Evolutionary conservation across 2,329 filamentous ascomycete genomes (phyloP).

Genomic region (Aspergillus sp.): DNA sequence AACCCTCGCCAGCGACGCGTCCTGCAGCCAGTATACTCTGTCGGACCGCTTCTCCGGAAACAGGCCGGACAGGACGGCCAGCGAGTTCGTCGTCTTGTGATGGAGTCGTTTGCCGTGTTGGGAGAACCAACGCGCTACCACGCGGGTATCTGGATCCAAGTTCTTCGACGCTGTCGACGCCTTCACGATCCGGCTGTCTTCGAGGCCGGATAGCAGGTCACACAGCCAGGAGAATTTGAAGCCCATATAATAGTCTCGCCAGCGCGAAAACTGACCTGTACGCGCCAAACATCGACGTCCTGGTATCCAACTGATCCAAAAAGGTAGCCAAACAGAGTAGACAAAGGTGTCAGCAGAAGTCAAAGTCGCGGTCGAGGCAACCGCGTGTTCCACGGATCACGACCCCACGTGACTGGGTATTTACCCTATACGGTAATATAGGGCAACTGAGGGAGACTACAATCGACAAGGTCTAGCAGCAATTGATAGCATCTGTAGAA

Average conservation of each 20-base stretch:
- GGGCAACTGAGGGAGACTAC: background rate
- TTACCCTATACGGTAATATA: no score
- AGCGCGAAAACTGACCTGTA: background rate
- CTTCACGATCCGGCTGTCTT: conserved; percentile 38
- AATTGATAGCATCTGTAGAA: background rate
- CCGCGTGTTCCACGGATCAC: background rate
- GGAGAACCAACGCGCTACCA: conserved; percentile 59
- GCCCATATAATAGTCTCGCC: conserved; percentile 21
- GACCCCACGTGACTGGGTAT: background rate
- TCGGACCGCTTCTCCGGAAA: conserved; percentile 69
- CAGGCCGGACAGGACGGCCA: conserved; percentile 64
- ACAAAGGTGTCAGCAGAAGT: background rate
- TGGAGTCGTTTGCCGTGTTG: conserved; percentile 52
- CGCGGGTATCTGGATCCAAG: conserved; percentile 30
- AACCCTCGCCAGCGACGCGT: conserved; percentile 52
- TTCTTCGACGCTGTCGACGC: conserved; percentile 19
- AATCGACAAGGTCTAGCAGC: background rate
- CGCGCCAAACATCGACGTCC: background rate
- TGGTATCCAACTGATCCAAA: background rate
- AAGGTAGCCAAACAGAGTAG: background rate
- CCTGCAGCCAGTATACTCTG: conserved; percentile 64
- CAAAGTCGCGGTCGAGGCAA: background rate
- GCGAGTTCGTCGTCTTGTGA: conserved; percentile 46
- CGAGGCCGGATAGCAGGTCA: conserved; percentile 61
- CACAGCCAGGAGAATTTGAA: conserved; percentile 60